Base-by-base conservation (phyloP, 2,329 filamentous ascomycete genomes). In the Aspergillus proliferans region DNA sequence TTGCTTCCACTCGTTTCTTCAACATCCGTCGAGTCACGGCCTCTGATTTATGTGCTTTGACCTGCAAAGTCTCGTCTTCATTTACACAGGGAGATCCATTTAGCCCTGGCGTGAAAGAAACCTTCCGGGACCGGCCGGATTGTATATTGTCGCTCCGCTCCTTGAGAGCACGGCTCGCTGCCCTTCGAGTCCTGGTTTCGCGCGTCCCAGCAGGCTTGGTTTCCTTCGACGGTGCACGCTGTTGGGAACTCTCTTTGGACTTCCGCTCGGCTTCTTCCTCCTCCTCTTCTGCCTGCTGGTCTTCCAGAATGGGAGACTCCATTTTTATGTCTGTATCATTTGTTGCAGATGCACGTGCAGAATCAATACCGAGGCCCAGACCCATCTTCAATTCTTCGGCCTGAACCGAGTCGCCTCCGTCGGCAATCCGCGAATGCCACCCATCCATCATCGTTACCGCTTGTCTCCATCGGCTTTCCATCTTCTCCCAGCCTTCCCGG, bases 401-500 rank as follows among this genome's bases (percentile, higher is more conserved):
- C 30, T 71, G 68, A 14, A 74, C 60, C 2, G 66, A 69, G 42
- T 69, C 66, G 30, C 71, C 68, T 12, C 68, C 69, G 36, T 73
- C 62, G 6, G 66, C 63, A 81, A 95, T 89, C 39, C 88, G 81
- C 65, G 83, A 86, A 52, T 91, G 84, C 92, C 93, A 97, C 30
- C 87, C 84, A 56, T 96, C 88, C 75, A 98, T 95, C 71, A 98
- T 82, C 33, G 83, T 79, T 10, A 97, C 84, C 1, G 93, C 88
- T 64, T 97, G 92, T 56, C 83, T 85, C 89, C 93, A 95, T 46
- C 90, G 82, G 19, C 76, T 80, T 68, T 97, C 91, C 88, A 97
- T 95, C 70, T 87, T 90, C 65, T 94, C 87, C 86, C 92, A 95
- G 14, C 91, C 89, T 48, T 86, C 82, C 47, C 88, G 83, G 43